These are phyloP conservation scores for Fusarium avenaceum DNA, from an alignment of 2,329 filamentous ascomycete species.

Conservation along the genomic window DNA sequence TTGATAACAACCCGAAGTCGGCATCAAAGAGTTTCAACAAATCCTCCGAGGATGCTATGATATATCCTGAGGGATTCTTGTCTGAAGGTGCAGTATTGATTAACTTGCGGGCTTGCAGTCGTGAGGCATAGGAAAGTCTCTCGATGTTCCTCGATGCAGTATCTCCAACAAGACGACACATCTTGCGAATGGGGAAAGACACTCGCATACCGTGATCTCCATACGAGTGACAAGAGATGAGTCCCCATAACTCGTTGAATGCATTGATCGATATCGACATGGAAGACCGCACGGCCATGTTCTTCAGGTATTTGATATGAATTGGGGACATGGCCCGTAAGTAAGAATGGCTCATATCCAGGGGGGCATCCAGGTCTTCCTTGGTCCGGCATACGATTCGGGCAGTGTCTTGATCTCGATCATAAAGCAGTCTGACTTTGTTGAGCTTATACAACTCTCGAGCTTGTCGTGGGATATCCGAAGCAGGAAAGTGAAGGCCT, in stretches of 20 bases:
- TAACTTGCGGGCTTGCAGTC: conserved; percentile 86
- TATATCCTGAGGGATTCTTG: conserved; percentile 88
- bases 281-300: conserved; percentile 93
- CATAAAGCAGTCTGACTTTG: conserved; percentile 88
- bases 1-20: conserved; percentile 87
- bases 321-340: conserved; percentile 92
- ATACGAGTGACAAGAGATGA: conserved; percentile 89
- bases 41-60: conserved; percentile 90
- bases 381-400: conserved; percentile 83
- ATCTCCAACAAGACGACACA: conserved; percentile 90
- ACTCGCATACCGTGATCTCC: conserved; percentile 86
- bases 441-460: conserved; percentile 92
- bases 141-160: conserved; percentile 90
- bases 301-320: conserved; percentile 85
- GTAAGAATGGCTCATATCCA: conserved; percentile 88
- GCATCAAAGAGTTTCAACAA: conserved; percentile 86
- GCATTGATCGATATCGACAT: conserved; percentile 96
- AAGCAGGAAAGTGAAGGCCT: conserved; percentile 88
- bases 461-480: conserved; percentile 87
- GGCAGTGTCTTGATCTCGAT: conserved; percentile 83
- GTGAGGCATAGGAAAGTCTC: conserved; percentile 85
- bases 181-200: conserved; percentile 90
- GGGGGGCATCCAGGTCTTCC: conserved; percentile 78
- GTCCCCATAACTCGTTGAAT: conserved; percentile 86
- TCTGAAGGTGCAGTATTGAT: conserved; percentile 88